Evolutionary conservation across 805 yeast genomes (phyloP), one percentile per base, ranked within the genome.

Genomic region (Hanseniaspora meyeri): DNA sequence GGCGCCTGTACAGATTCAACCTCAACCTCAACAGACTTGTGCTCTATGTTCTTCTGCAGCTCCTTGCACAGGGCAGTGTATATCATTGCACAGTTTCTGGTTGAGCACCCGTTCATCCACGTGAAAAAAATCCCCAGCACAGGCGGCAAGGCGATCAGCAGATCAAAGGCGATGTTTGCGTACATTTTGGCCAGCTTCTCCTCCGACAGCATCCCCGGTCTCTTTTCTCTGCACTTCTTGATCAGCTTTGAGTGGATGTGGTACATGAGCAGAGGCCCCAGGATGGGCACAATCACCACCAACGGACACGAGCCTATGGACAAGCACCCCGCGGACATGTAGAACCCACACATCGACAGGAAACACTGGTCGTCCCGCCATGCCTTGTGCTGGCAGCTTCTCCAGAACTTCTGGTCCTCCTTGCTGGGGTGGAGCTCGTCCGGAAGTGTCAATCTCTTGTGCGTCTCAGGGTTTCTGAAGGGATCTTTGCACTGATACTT

Each of bases 341-440:
- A 82, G 60, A 90, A 82, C 0, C 95, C 95, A 66, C 85, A 74
- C 63, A 43, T 42, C 5, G 58, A 56, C 24, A 50, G 32, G 24
- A 87, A 78, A 66, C 95, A 87, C 61, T 78, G 77, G 66, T 91
- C 97, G 65, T 91, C 89, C 16, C 77, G 64, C 96, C 96, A 90
- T 0, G 97, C 97, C 59, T 79, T 76, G 51, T 71, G 74, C 64
- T 83, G 90, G n/a, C 89, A 72, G 29, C 67, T 70, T 65, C 82
- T 85, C 95, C 93, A 91, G 8, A 75, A 71, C 62, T 78, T 77
- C 49, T 76, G 78, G 60, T 88, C 93, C 40, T 74, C 71, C 52
- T 78, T 77, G 2, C 81, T 72, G 20, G 81, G 76, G 20, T 76
- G 75, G 3, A 55, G 49, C 19, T 55, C 58, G 1, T 74, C 76